A percentile compares a stretch with the other conserved stretches of the same genome.
phyloP scores from a whole-genome alignment of 2,329 filamentous ascomycete species.

The Niveomyces coronatus region DNA sequence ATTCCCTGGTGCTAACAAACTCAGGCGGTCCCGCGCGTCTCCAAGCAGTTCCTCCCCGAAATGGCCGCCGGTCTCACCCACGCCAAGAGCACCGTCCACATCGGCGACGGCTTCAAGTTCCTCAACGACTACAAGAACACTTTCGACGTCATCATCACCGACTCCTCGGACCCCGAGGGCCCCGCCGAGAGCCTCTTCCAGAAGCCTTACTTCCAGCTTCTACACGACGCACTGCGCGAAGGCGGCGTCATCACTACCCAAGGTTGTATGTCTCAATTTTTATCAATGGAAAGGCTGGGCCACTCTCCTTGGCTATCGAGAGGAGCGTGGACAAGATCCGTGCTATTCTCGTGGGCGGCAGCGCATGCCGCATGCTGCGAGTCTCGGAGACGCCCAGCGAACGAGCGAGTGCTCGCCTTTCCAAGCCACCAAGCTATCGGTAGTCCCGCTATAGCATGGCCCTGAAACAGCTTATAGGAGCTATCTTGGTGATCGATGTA shows the following conservation, averaged over 20 bases:
- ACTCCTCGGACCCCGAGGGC: slow-evolving; percentile 94
- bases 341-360: too few species aligned
- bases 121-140: slow-evolving; percentile 90
- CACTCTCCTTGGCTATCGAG: slow-evolving; percentile 23
- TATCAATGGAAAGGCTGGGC: slow-evolving; percentile 30
- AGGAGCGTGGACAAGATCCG: too few species aligned
- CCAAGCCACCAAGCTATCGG: slow-evolving; percentile 21
- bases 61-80: slow-evolving; percentile 93
- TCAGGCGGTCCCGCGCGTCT: slow-evolving; percentile 86
- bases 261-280: slow-evolving; percentile 96
- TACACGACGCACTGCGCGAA: slow-evolving; percentile 79
- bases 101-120: slow-evolving; percentile 99
- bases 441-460: slow-evolving; percentile 25
- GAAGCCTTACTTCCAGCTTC: slow-evolving; percentile 96
- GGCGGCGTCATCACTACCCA: slow-evolving; percentile 98
- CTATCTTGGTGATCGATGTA: too few species aligned
- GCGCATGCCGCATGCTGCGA: not conserved
- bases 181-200: slow-evolving; percentile 95
- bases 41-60: slow-evolving; percentile 91
- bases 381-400: not conserved
- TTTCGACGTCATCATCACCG: slow-evolving; percentile 99
- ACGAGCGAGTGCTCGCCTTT: slow-evolving; percentile 30
- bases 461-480: not conserved
- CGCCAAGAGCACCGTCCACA: slow-evolving; percentile 83
- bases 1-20: slow-evolving; percentile 18